Percentiles rank a stretch among this genome's conserved stretches.
These are phyloP conservation scores for Coniochaeta pulveracea DNA, from an alignment of 2,329 filamentous ascomycete species.

Conservation along the genomic window DNA sequence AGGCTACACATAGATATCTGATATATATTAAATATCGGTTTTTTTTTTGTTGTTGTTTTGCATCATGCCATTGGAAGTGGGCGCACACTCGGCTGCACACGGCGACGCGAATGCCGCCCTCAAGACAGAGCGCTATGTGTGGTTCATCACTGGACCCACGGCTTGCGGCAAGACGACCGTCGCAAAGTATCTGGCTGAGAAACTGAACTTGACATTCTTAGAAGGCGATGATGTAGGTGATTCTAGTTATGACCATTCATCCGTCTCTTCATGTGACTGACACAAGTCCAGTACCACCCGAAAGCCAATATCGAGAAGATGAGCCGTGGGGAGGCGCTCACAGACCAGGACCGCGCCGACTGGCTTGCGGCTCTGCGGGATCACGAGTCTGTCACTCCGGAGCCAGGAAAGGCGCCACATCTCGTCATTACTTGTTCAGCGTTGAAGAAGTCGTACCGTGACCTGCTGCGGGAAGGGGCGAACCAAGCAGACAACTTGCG, in stretches of 20 bases:
- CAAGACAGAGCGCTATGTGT: constrained; percentile 36
- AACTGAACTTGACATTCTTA: constrained; percentile 40
- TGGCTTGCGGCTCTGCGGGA: constrained; percentile 56
- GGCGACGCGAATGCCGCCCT: constrained; percentile 6
- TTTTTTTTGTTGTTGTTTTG: no score
- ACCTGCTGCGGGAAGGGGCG: constrained; percentile 49
- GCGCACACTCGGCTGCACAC: constrained; percentile 1
- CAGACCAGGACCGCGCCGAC: constrained; percentile 66
- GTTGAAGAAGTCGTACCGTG: constrained; percentile 66
- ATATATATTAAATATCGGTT: no score
- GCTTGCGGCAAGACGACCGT: constrained; percentile 52
- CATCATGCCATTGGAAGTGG: no score
- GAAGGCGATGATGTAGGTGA: constrained; percentile 49
- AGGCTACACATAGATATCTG: no score
- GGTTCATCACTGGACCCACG: constrained; percentile 49
- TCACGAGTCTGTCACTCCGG: constrained; percentile 26
- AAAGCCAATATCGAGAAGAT: constrained; percentile 62
- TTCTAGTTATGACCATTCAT: no score
- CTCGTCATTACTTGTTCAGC: constrained; percentile 73
- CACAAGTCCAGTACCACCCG: constrained; percentile 39
- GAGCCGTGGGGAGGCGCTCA: constrained; percentile 55
- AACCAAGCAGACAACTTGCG: constrained; percentile 41
- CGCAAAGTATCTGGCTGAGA: constrained; percentile 35
- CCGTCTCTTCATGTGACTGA: neutral
- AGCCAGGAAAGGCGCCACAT: constrained; percentile 30